Percentiles rank a stretch among this genome's conserved stretches.
Evolutionary conservation across 306 rosid species (phyloP).

Genomic region (Vicia villosa): DNA sequence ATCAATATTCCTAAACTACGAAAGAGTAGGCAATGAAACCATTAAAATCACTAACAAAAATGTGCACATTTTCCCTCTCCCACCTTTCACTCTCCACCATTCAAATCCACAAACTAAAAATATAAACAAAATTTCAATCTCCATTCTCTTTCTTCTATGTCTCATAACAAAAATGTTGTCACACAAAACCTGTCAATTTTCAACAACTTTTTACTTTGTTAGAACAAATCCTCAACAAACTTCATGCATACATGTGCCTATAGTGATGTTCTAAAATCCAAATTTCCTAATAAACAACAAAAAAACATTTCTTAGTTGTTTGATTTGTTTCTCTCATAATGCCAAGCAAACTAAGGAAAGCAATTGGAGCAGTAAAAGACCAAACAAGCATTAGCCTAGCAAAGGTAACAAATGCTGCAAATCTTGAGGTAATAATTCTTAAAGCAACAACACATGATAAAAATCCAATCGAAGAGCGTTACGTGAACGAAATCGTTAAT

Average conservation of each 20-base stretch:
- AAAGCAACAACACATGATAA: conserved; percentile 82
- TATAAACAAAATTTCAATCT: neutral
- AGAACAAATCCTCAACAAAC: neutral
- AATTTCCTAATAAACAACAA: neutral
- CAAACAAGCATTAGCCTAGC: conserved; percentile 93
- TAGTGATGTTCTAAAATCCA: conserved; percentile 13
- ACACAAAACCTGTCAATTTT: neutral
- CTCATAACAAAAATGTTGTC: neutral
- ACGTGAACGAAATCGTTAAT: conserved; percentile 58
- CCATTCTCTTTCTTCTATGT: neutral
- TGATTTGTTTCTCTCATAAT: conserved; percentile 36
- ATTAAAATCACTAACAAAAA: neutral
- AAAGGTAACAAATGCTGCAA: conserved; percentile 63
- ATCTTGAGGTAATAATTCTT: conserved; percentile 65
- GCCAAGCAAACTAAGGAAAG: conserved; percentile 91
- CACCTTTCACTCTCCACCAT: conserved; percentile 39
- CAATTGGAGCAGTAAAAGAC: conserved; percentile 89
- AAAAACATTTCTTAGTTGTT: neutral
- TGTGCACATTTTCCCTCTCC: conserved; percentile 14
- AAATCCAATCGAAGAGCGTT: conserved; percentile 63
- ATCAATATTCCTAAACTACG: too few relatives aligned
- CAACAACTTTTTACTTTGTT: neutral
- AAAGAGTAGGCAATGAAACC: neutral
- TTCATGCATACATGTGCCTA: neutral
- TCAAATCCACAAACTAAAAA: conserved; percentile 27